Evolutionary conservation across 1,284 basidiomycete genomes (phyloP), one percentile per base, ranked within the genome.

Genomic region (Rhodotorula sp.): DNA sequence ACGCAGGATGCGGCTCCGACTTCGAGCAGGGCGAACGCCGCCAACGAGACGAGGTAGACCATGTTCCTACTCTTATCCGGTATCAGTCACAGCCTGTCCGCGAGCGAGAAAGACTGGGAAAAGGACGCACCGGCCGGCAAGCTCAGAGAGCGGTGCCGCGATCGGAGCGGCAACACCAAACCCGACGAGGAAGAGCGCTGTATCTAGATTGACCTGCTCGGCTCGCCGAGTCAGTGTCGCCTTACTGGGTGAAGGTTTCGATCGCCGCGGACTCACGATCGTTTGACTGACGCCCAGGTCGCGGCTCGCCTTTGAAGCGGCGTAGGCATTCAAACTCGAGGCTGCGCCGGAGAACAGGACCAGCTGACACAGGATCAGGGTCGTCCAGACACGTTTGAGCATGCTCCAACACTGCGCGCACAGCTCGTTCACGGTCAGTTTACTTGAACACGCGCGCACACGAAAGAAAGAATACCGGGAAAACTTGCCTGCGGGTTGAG

Each of bases 111-210:
- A 49, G 3, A 5, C 3, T 20, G 8, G 10, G 23, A 7, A 7
- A 26, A 3, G 1, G 8, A 29, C 61, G 14, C 5, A 66, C 69
- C 69, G 46, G 0, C 70, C 70, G 20, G 29, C 64, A 7, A 72
- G 21, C 51, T 72, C 70, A 1, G 39, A 49, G 1, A 72, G 43
- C 3, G 71, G 71, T 4, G 57, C 71, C 5, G 65, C 46, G 8
- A 72, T 29, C 1, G 70, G 70, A 10, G 67, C 62, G 18, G 67
- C 57, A 14, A 60, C n/a, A 10, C 71, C 71, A 23, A 72, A 72
- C 6, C 71, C 71, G 20, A 51, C 46, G 5, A 72, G 51, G 26
- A 70, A 72, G 5, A 67, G 58, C 20, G 68, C 68, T 15, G 71
- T 70, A 51, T 72, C 71, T 29, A 72, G 65, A 6, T 64, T 49